Conservation (phyloP, 2,329 filamentous ascomycete species). For the Neobulgaria alba region DNA sequence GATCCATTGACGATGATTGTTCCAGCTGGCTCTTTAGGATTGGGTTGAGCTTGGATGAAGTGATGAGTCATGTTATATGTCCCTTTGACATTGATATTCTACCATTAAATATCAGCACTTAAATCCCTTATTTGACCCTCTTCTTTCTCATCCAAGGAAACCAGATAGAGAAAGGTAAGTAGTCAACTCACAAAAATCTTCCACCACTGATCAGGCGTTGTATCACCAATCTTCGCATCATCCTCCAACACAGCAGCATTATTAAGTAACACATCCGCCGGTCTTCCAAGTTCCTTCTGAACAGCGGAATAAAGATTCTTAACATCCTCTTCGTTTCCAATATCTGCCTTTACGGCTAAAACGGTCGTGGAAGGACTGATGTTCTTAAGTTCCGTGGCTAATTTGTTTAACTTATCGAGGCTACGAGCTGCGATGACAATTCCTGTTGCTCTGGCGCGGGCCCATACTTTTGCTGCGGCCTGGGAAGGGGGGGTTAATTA, state of each 20-base stretch:
- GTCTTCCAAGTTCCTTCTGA: slow-evolving; percentile 14
- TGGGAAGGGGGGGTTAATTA: neutral
- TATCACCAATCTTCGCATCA: slow-evolving; percentile 30
- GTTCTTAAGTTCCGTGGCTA: slow-evolving; percentile 6
- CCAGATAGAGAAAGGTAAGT: no score
- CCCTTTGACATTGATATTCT: slow-evolving; percentile 44
- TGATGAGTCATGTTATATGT: slow-evolving; percentile 36
- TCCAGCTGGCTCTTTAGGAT: slow-evolving; percentile 12
- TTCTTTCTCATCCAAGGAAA: no score
- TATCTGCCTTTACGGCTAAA: slow-evolving; percentile 13
- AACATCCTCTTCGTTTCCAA: slow-evolving; percentile 12
- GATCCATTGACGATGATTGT: slow-evolving; percentile 36
- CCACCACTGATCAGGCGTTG: slow-evolving; percentile 37
- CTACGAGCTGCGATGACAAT: slow-evolving; percentile 28
- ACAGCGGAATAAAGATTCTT: slow-evolving; percentile 13
- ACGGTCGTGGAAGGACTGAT: slow-evolving; percentile 10
- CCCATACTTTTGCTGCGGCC: slow-evolving; percentile 25
- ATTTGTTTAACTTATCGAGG: slow-evolving; percentile 6
- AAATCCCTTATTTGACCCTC: no score
- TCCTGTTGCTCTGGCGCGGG: slow-evolving; percentile 22
- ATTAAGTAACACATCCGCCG: slow-evolving; percentile 33
- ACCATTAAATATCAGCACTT: neutral
- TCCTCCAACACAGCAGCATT: slow-evolving; percentile 35
- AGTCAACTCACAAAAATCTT: slow-evolving; percentile 21
- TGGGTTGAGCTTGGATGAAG: slow-evolving; percentile 36